phyloP scores from a whole-genome alignment of 2,329 filamentous ascomycete species.

The Didymella pomorum region DNA sequence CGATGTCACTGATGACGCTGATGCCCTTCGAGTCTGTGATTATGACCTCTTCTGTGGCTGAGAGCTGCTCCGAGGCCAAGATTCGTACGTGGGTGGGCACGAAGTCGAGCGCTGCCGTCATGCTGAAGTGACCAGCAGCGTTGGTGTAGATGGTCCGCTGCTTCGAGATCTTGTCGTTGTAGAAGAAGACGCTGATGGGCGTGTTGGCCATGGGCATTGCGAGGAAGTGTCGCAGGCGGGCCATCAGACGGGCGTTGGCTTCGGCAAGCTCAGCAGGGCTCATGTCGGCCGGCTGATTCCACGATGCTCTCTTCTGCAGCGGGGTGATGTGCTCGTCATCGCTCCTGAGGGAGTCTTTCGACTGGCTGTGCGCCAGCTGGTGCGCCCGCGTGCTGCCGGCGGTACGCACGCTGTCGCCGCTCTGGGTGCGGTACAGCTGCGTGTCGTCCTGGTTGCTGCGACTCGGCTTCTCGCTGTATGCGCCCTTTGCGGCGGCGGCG shows the following conservation, averaged over 20 bases:
- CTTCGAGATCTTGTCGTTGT: slow-evolving; percentile 82
- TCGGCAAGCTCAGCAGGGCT: slow-evolving; percentile 76
- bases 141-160: slow-evolving; percentile 87
- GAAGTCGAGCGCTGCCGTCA: slow-evolving; percentile 84
- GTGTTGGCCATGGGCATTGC: slow-evolving; percentile 79
- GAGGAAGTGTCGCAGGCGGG: slow-evolving; percentile 86
- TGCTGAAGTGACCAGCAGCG: slow-evolving; percentile 84
- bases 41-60: slow-evolving; percentile 77
- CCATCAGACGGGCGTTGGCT: slow-evolving; percentile 88
- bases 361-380: slow-evolving; percentile 37
- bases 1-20: slow-evolving; percentile 95
- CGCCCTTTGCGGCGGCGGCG: slow-evolving; percentile 72
- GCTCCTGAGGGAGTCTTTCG: slow-evolving; percentile 37
- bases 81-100: slow-evolving; percentile 89
- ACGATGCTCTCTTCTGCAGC: slow-evolving; percentile 59
- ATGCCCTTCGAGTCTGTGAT: slow-evolving; percentile 81
- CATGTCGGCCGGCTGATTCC: slow-evolving; percentile 67
- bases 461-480: slow-evolving; percentile 73
- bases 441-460: slow-evolving; percentile 56
- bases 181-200: slow-evolving; percentile 93
- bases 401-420: slow-evolving; percentile 37
- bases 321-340: slow-evolving; percentile 45
- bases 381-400: slow-evolving; percentile 27
- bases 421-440: slow-evolving; percentile 50
- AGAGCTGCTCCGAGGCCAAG: slow-evolving; percentile 83